Percentiles rank a stretch among this genome's conserved stretches.
Evolutionary conservation across 2,329 filamentous ascomycete genomes (phyloP).

Genomic region (Penicillium oxalicum): DNA sequence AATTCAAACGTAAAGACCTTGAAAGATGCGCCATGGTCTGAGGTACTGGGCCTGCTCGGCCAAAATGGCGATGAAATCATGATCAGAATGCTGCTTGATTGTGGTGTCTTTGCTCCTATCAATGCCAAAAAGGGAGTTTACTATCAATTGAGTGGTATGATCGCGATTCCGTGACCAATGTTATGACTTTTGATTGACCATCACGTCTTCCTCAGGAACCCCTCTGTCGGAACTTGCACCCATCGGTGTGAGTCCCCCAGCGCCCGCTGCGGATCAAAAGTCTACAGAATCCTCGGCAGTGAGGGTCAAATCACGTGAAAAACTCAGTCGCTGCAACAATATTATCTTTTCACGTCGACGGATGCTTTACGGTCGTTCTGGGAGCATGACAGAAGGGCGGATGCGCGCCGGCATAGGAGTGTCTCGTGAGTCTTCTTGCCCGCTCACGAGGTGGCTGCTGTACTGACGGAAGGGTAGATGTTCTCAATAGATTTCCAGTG

Average conservation of each 20-base stretch:
- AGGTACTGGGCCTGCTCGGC: constrained; percentile 68
- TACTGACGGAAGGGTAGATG: constrained; percentile 50
- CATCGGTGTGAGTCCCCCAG: constrained; percentile 8
- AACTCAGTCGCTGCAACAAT: constrained; percentile 40
- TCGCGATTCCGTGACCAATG: not conserved
- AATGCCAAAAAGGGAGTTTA: constrained; percentile 58
- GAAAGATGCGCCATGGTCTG: constrained; percentile 67
- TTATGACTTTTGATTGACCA: not conserved
- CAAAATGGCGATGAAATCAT: constrained; percentile 70
- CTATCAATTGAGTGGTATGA: constrained; percentile 70
- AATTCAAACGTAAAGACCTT: constrained; percentile 67
- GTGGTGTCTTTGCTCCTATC: constrained; percentile 66
- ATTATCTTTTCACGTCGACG: constrained; percentile 74
- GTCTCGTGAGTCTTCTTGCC: constrained; percentile 60
- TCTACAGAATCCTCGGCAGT: not conserved
- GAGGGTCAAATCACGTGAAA: not conserved
- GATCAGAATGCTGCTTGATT: constrained; percentile 68
- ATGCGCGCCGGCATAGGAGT: constrained; percentile 67
- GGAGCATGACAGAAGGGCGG: constrained; percentile 60
- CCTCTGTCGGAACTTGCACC: constrained; percentile 28
- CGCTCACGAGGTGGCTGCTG: too few relatives aligned
- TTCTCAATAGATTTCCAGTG: constrained; percentile 63
- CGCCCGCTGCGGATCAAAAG: not conserved
- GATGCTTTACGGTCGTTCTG: constrained; percentile 77
- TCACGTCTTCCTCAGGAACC: constrained; percentile 18